Base-by-base conservation (phyloP, 345 rosid genomes). In the Streptanthus diversifolius region DNA sequence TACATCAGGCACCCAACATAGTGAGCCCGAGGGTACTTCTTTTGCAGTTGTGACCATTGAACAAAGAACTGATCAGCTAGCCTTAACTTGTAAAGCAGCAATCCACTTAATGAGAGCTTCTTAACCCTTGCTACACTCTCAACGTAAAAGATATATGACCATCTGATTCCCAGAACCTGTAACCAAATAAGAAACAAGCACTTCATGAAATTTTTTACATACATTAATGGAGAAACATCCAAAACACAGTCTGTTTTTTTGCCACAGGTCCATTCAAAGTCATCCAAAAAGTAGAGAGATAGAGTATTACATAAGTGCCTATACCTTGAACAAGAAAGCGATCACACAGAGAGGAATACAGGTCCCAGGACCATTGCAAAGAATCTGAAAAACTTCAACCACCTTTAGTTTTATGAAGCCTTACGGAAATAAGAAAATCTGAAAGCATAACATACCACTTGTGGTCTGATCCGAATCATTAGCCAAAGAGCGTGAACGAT, bases 321-420 rank as follows among this genome's bases (percentile, higher is more conserved):
- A 54, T 49, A 91, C 98, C 96, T 91, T 95, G 79, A 95, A 86
- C 56, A 85, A 36, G 78, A 88, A 88, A 21, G 98, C 92, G 40
- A 91, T 91, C 40, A 66, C 54, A 32, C 96, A 90, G 5, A 95
- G 82, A 76, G 99, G 98, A 75, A 91, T 77, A 75, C 99, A 95
- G 5, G 99, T 90, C 71, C 97, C 96, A 14, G 99, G 98, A 73
- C 98, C 98, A 79, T 95, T 91, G 82, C 99, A 95, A 68, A 90
- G 89, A 72, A 95, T 80, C 98, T 90, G 72, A 37, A 48, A 77
- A 56, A 3, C 8, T 10, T 57, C 39, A 66, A 52, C 19, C 24
- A 32, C 8, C 66, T 41, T 2, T 21, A 49, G 18, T 49, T 52
- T 33, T 27, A 2, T 40, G 27, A 57, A 25, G 63, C 65, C 72